Evolutionary conservation across 2,329 filamentous ascomycete genomes (phyloP).

Genomic region (Monosporascus sp.): DNA sequence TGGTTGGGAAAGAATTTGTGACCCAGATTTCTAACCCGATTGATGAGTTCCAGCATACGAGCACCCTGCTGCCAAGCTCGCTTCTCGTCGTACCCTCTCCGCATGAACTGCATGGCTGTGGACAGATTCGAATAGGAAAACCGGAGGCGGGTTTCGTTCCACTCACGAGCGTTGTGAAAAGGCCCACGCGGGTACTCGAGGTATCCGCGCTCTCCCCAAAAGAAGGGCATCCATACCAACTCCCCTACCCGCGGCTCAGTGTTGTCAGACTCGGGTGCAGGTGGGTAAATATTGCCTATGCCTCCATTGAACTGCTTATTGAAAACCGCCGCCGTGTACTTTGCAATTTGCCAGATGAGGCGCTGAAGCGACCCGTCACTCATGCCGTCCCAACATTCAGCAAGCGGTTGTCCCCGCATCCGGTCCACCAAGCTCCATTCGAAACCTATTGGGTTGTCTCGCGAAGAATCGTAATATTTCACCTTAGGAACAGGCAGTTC

Average conservation of each 20-base stretch:
- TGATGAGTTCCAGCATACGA: conserved; percentile 11
- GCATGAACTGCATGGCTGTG: neutral
- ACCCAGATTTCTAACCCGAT: conserved; percentile 15
- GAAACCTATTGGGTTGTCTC: conserved; percentile 20
- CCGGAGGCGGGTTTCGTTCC: conserved; percentile 13
- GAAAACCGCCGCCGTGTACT: conserved; percentile 16
- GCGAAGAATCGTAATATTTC: conserved; percentile 13
- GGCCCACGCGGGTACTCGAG: conserved; percentile 10
- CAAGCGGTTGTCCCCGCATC: conserved; percentile 21
- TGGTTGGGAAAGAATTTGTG: conserved; percentile 8
- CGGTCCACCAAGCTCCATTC: conserved; percentile 28
- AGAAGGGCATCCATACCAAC: conserved; percentile 23
- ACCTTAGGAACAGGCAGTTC: conserved; percentile 21
- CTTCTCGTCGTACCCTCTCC: conserved; percentile 1
- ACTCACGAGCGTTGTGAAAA: conserved; percentile 15
- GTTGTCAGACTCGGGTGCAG: neutral
- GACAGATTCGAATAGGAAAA: conserved; percentile 14
- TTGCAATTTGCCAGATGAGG: conserved; percentile 24
- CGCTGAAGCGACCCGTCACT: conserved; percentile 17
- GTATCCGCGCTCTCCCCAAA: conserved; percentile 21
- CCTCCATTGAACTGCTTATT: conserved; percentile 11
- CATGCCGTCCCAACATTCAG: conserved; percentile 19
- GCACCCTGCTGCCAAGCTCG: neutral
- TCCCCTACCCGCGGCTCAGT: conserved; percentile 12
- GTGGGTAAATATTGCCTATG: conserved; percentile 25